Evolutionary conservation across 176 grass and related monocot genomes (phyloP), one percentile per base, ranked within the genome.

Genomic region (Olyra latifolia): DNA sequence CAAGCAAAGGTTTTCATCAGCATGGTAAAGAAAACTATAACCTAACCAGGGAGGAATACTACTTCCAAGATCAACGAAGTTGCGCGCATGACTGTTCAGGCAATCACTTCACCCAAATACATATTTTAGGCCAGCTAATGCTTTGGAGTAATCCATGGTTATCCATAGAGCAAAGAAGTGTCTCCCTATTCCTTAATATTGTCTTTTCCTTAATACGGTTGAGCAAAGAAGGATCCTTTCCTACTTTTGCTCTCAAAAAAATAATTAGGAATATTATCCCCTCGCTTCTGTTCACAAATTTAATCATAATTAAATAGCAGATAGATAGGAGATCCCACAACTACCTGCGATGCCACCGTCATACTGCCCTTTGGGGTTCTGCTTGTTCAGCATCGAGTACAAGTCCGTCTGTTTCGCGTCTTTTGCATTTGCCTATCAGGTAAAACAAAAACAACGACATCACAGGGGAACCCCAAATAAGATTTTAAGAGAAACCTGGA

Each of bases 311-410:
- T 39, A 45, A 29, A 52, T 7, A 48, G 38, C 12, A 58, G 42
- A 79, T 7, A 12, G 23, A 74, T 5, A 71, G 46, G 41, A 57
- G 10, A 72, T 65, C 8, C 8, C 22, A 72, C 1, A 59, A 77
- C 48, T 82, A 89, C 88, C 83, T 86, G 72, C 52, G 50, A 67
- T 73, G 50, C 50, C 74, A 47, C 30, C 61, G 20, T 73, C 78
- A 73, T 58, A 82, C 88, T 78, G 78, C 22, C 72, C 72, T 82
- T 30, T 82, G 78, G 78, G 15, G 60, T 52, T 89, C 87, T 85
- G 82, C 63, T 81, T 89, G 82, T 85, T 89, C 71, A 90, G 78
- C 50, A 90, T 86, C 19, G 66, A 27, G 42, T 73, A 73, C 78
- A 90, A 41, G 73, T 90, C 88, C 1, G 61, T 5, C 25, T 75